Evolutionary conservation across 495 filamentous ascomycete species (phyloP), one percentile per base, ranked within the genome.

Genomic region (Aspergillus bertholletiae): DNA sequence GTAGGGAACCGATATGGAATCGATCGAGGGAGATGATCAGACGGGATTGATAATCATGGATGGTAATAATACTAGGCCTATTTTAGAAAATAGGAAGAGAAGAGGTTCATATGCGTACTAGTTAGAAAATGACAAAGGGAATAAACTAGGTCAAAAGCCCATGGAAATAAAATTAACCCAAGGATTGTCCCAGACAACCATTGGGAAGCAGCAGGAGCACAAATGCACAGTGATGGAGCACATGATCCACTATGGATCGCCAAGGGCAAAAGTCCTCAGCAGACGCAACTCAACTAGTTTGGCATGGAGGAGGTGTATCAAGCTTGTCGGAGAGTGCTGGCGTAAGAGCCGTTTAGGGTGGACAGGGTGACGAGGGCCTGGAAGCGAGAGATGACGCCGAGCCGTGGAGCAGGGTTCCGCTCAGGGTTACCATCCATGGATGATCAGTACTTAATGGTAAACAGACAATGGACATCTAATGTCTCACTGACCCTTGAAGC

Each of bases 341-440:
- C 54, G 57, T 56, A 57, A 56, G 50, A 54, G 46, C 53, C 55
- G 49, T 60, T 54, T n/a, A 46, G 30, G 51, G 58, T 52, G 55
- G 53, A 47, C 45, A 56, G 56, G 37, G 53, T 41, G 50, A 56
- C 55, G 54, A 56, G 23, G 66, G 70, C 65, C 64, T 73, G 70
- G 70, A 71, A 59, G 65, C 59, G 53, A 53, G 56, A 32, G 64
- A 63, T 71, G 66, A 70, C 63, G 63, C 63, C 46, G 53, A 50
- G 51, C 44, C 59, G 64, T 67, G 62, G 64, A 60, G 60, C 54
- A 54, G 27, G n/a, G 35, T 48, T 47, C 27, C 57, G 39, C 45
- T 47, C 20, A 46, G 28, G 7, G 17, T 30, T 3, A n/a, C 48
- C 15, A 39, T 30, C 55, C 57, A 56, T 58, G 61, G 49, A 28